These are phyloP conservation scores for Melanomma pulvis-pyrius DNA, from an alignment of 495 filamentous ascomycete genomes.

Conservation along the genomic window DNA sequence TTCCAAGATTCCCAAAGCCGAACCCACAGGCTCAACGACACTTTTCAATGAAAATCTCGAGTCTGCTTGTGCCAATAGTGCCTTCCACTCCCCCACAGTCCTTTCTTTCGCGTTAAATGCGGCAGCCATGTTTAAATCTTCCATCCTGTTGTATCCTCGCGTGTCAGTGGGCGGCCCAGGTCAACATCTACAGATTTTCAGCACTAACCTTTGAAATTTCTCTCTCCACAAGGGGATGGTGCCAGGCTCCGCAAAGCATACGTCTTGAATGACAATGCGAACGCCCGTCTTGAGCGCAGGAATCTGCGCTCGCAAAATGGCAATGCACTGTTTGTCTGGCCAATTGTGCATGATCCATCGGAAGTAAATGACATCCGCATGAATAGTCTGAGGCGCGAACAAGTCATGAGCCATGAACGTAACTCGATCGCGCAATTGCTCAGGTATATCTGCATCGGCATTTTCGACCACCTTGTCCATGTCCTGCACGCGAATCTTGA, in stretches of 20 bases:
- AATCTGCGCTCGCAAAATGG: too few species aligned
- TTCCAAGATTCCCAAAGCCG: slow-evolving; percentile 13
- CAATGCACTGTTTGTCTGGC: too few species aligned
- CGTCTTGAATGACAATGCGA: slow-evolving; percentile 17
- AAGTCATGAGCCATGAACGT: too few species aligned
- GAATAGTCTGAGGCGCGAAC: too few species aligned
- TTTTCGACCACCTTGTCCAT: too few species aligned
- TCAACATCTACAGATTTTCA: neutral
- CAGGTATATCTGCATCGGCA: too few species aligned
- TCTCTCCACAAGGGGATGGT: slow-evolving; percentile 16
- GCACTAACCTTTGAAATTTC: slow-evolving; percentile 7
- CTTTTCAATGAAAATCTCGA: slow-evolving; percentile 3
- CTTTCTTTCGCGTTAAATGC: slow-evolving; percentile 14
- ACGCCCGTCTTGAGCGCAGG: too few species aligned
- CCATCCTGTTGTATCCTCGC: slow-evolving; percentile 8
- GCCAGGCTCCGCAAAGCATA: slow-evolving; percentile 11
- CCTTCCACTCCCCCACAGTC: slow-evolving; percentile 19
- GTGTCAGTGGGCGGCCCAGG: neutral
- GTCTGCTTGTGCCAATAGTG: slow-evolving; percentile 6
- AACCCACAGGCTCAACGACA: slow-evolving; percentile 10
- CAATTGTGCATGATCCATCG: too few species aligned
- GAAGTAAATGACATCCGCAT: too few species aligned
- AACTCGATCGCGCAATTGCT: too few species aligned
- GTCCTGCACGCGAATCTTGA: too few species aligned
- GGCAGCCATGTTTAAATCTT: slow-evolving; percentile 8